Conservation (phyloP, 2,329 filamentous ascomycete species). For the Trichothecium roseum region DNA sequence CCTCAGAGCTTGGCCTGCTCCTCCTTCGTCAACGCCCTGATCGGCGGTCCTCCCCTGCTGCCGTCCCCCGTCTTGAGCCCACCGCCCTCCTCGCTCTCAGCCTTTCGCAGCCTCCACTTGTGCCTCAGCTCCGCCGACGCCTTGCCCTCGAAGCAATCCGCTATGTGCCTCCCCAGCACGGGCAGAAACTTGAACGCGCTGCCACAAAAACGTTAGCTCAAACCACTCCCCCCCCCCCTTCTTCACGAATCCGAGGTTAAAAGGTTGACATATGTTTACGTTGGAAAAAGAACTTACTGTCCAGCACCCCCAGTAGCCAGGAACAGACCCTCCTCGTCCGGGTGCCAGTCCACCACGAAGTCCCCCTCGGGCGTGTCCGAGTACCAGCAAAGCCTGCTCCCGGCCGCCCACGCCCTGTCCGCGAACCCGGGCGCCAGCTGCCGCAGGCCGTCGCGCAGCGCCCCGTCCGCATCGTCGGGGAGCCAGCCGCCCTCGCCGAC, state of each 20-base stretch:
- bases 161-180: conserved; percentile 14
- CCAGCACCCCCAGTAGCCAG: conserved; percentile 34
- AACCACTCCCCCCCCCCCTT: conserved; percentile 30
- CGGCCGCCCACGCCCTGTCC: conserved; percentile 36
- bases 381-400: conserved; percentile 54
- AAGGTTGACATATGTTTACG: conserved; percentile 14
- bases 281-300: conserved; percentile 5
- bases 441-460: conserved; percentile 37
- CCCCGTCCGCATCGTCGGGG: conserved; percentile 39
- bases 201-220: too few species aligned
- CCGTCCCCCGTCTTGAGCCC: too few species aligned
- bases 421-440: conserved; percentile 44
- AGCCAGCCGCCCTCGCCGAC: conserved; percentile 30
- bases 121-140: too few species aligned
- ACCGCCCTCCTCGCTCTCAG: too few species aligned
- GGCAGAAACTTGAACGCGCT: conserved; percentile 17
- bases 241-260: conserved; percentile 36
- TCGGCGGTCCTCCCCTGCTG: conserved; percentile 16
- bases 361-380: conserved; percentile 54
- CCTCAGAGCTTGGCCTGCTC: conserved; percentile 20
- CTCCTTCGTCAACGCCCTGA: conserved; percentile 11
- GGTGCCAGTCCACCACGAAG: conserved; percentile 50
- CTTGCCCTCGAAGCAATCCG: conserved; percentile 16
- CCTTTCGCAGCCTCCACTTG: too few species aligned
- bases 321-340: conserved; percentile 33